Conservation (phyloP, 768 basidiomycete genomes). For the Trametes maxima region DNA sequence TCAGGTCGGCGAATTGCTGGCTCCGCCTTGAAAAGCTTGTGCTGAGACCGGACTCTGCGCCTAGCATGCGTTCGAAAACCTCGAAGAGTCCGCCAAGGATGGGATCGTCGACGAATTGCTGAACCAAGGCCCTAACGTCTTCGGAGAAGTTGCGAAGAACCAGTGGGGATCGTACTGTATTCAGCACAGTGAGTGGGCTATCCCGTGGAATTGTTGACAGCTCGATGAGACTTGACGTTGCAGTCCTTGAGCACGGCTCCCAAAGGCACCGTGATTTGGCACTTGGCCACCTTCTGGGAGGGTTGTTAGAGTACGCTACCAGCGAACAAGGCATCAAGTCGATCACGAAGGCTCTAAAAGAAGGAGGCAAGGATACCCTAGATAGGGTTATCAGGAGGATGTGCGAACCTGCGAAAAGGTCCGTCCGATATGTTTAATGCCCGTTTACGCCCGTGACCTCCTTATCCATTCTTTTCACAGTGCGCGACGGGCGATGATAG, state of each 20-base stretch:
- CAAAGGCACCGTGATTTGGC: constrained; percentile 73
- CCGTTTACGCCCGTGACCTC: background rate
- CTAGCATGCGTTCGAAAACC: constrained; percentile 84
- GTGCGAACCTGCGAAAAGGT: constrained; percentile 88
- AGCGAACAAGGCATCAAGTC: constrained; percentile 89
- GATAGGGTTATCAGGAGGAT: constrained; percentile 76
- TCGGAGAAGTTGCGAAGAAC: constrained; percentile 79
- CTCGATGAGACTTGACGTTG: background rate
- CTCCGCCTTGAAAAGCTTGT: too few relatives aligned
- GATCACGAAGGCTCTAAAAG: constrained; percentile 83
- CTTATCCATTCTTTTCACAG: constrained; percentile 36
- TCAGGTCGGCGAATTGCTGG: constrained; percentile 51
- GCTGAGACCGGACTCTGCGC: too few relatives aligned
- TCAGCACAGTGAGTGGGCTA: constrained; percentile 67
- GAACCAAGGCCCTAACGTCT: constrained; percentile 66
- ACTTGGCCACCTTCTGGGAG: constrained; percentile 73
- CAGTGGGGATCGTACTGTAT: constrained; percentile 91
- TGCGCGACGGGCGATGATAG: constrained; percentile 80
- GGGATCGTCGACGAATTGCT: constrained; percentile 85
- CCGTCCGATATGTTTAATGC: background rate
- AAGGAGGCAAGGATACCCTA: constrained; percentile 76
- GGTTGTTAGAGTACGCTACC: constrained; percentile 78
- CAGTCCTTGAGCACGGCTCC: constrained; percentile 86
- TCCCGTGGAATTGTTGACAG: background rate
- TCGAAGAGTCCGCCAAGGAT: constrained; percentile 81